These are phyloP conservation scores for Castanospermum australe DNA, from an alignment of 306 rosid species.

Conservation along the genomic window DNA sequence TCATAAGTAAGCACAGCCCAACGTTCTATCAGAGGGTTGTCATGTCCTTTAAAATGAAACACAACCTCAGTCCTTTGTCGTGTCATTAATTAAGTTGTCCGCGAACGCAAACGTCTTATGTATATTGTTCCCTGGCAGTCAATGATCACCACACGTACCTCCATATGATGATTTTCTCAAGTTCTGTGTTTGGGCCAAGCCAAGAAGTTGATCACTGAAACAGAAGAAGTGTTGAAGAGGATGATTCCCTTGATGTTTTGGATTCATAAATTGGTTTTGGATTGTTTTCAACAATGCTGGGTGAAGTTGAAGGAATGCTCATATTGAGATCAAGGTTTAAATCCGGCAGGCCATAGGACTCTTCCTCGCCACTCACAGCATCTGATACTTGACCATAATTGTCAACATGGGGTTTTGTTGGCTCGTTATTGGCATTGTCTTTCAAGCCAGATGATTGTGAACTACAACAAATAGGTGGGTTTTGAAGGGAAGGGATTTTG, in stretches of 20 bases:
- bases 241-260: conserved; percentile 20
- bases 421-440: neutral
- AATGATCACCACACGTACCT: neutral
- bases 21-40: neutral
- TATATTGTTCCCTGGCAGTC: neutral
- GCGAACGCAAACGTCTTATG: neutral
- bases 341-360: conserved; percentile 50
- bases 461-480: neutral
- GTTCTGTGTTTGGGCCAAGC: neutral
- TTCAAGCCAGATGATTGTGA: conserved; percentile 17
- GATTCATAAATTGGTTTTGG: conserved; percentile 19
- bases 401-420: neutral
- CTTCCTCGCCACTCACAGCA: conserved; percentile 48
- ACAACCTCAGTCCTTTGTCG: neutral
- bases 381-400: conserved; percentile 47
- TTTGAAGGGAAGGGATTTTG: conserved; percentile 7
- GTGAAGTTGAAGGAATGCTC: conserved; percentile 19
- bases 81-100: neutral
- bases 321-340: conserved; percentile 58
- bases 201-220: conserved; percentile 17
- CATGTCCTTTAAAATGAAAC: neutral
- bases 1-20: neutral
- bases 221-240: conserved; percentile 42
- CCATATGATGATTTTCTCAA: neutral
- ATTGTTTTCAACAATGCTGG: neutral